Conservation (phyloP, 306 rosid genomes). For the Malus orientalis region DNA sequence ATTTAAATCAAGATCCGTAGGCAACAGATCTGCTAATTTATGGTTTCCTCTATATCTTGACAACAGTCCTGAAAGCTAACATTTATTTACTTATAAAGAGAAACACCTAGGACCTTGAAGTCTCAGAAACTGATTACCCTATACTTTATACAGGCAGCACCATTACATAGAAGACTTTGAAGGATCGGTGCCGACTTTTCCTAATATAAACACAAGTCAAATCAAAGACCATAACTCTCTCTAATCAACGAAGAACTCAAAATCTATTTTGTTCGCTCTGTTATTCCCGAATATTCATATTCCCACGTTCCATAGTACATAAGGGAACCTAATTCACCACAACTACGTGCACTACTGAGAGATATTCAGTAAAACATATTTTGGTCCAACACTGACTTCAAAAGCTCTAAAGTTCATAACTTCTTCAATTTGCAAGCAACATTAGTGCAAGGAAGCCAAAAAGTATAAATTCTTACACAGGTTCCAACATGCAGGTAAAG, state of each 20-base stretch:
- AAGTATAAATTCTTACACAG: neutral
- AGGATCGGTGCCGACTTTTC: neutral
- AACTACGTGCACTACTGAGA: too few species aligned
- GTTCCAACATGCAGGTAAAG: neutral
- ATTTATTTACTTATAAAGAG: neutral
- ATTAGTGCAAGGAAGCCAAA: neutral
- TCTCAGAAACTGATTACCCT: neutral
- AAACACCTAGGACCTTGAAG: neutral
- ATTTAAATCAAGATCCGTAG: neutral
- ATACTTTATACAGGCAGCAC: neutral
- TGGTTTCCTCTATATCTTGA: neutral
- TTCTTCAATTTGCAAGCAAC: neutral
- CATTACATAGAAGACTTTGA: neutral
- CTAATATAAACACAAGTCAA: neutral
- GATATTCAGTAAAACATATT: too few species aligned
- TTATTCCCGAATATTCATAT: too few species aligned
- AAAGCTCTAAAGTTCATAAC: neutral
- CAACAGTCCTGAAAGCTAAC: neutral
- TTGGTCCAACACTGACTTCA: neutral
- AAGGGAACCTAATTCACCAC: neutral
- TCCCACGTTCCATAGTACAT: neutral
- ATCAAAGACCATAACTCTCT: neutral
- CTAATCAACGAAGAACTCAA: too few species aligned
- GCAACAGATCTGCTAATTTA: neutral
- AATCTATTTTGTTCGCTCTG: too few species aligned